A percentile compares a stretch with the other conserved stretches of the same genome.
Conservation (phyloP, 2,329 filamentous ascomycete species). For the Periconia digitata region DNA sequence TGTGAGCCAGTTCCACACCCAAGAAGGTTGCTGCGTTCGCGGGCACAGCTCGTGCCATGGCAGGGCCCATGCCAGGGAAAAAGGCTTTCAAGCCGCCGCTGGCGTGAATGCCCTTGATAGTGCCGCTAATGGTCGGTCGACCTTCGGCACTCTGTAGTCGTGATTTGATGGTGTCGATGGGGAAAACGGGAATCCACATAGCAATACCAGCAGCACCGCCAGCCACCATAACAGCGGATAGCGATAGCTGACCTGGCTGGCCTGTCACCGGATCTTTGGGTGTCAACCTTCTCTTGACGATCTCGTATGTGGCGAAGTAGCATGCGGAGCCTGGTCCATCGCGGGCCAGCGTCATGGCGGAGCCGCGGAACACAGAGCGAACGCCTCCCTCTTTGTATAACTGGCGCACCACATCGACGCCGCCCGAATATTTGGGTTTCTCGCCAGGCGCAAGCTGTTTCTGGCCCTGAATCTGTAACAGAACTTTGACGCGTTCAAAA, state of each 20-base stretch:
- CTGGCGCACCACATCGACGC: slow-evolving; percentile 86
- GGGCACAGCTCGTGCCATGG: slow-evolving; percentile 87
- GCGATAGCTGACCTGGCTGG: slow-evolving; percentile 75
- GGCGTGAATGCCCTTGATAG: slow-evolving; percentile 79
- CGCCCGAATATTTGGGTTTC: slow-evolving; percentile 88
- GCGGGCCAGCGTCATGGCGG: slow-evolving; percentile 84
- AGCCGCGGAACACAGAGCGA: slow-evolving; percentile 89
- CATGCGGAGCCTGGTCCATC: slow-evolving; percentile 92
- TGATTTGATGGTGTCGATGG: slow-evolving; percentile 94
- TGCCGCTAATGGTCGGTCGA: slow-evolving; percentile 75
- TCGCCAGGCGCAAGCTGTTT: slow-evolving; percentile 81
- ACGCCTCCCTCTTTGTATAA: slow-evolving; percentile 90
- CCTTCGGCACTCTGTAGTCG: slow-evolving; percentile 89
- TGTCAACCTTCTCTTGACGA: slow-evolving; percentile 84
- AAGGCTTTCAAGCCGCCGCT: slow-evolving; percentile 86
- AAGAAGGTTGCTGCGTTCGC: slow-evolving; percentile 96
- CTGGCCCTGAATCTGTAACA: slow-evolving; percentile 95
- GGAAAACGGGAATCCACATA: slow-evolving; percentile 99
- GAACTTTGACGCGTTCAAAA: slow-evolving; percentile 98
- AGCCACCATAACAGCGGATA: slow-evolving; percentile 80
- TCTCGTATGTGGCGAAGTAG: slow-evolving; percentile 97
- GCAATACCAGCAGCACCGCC: slow-evolving; percentile 90
- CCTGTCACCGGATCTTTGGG: slow-evolving; percentile 74
- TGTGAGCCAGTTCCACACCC: slow-evolving; percentile 80
- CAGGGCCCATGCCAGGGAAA: slow-evolving; percentile 95